Evolutionary conservation across 2,329 filamentous ascomycete species (phyloP).

Genomic region (Xylaria sp.): DNA sequence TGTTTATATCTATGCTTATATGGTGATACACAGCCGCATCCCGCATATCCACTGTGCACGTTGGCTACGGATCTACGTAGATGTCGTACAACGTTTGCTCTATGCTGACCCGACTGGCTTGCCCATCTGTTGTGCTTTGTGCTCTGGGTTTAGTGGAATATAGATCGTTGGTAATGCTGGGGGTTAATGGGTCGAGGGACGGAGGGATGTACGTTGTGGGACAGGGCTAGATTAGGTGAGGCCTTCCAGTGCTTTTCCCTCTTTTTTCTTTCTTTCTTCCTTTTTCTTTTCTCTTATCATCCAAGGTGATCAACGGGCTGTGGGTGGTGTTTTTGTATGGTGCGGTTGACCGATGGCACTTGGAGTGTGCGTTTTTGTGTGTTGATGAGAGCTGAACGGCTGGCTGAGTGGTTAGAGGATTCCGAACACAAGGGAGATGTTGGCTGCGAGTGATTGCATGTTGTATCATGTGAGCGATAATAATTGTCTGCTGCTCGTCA

Average conservation of each 20-base stretch:
- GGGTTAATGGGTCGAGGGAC: neutral
- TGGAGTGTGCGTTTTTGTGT: neutral
- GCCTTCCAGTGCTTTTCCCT: neutral
- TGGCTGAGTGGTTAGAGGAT: neutral
- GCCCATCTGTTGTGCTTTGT: neutral
- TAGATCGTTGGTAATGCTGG: neutral
- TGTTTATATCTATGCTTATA: neutral
- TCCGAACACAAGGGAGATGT: no score
- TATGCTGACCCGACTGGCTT: neutral
- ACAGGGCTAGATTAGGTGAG: conserved; percentile 1
- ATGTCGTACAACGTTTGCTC: neutral
- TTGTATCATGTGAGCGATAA: neutral
- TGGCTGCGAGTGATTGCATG: neutral
- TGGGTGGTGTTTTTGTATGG: no score
- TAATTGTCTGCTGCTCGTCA: neutral
- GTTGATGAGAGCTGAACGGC: neutral
- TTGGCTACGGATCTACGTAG: neutral
- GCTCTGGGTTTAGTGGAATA: neutral
- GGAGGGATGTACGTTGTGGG: no score
- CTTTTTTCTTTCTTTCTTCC: no score
- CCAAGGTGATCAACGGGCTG: no score
- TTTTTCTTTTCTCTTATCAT: no score
- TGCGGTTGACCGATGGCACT: neutral
- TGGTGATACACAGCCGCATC: neutral
- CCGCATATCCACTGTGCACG: neutral